Base-by-base conservation (phyloP, 768 basidiomycete genomes). In the Pleurotus djamor region DNA sequence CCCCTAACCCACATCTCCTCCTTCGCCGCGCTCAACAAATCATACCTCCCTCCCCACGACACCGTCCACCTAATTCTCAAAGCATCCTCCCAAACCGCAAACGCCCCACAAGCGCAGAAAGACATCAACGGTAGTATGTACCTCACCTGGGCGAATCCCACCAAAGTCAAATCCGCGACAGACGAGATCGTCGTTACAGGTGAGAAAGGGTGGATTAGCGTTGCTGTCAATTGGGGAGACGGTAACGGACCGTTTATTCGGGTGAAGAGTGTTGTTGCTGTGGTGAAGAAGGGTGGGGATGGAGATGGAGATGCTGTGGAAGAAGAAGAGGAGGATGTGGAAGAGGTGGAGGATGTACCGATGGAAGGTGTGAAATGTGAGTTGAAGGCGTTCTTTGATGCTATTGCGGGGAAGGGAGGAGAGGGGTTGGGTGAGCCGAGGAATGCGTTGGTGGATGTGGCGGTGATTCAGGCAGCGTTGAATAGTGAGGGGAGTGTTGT, bases 31-130 rank as follows among this genome's bases (percentile, higher is more conserved):
- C 78, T 92, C 37, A 88, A 87, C 71, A 82, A 86, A 63, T 79
- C 85, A 12, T 85, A 86, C 69, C 83, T 95, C 38, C 77, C 81
- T 2, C 94, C 93, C 0, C 84, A 87, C 64, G 94, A 96, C 75
- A 94, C 92, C 7, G 82, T 96, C 65, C 78, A 85, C 63, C 76
- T 83, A 17, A 67, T 84, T 61, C 72, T 82, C 59, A 76, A 78
- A 60, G 80, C 83, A 35, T 83, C 81, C 17, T 28, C 21, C 21
- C 21, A 1, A 28, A 28, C 21, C 21, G 3, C 21, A 28, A 28
- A 3, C 21, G 3, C 21, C 21, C 21, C 21, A 28, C 2, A 28
- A 28, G 21, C 21, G 21, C 21, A 28, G 21, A 72, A 79, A 43
- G 55, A 75, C 43, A 74, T 78, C 54, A 83, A 86, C 59, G 90